Percentiles rank a stretch among this genome's conserved stretches.
phyloP scores from a whole-genome alignment of 805 yeast genomes.

The Alloascoidea africana region DNA sequence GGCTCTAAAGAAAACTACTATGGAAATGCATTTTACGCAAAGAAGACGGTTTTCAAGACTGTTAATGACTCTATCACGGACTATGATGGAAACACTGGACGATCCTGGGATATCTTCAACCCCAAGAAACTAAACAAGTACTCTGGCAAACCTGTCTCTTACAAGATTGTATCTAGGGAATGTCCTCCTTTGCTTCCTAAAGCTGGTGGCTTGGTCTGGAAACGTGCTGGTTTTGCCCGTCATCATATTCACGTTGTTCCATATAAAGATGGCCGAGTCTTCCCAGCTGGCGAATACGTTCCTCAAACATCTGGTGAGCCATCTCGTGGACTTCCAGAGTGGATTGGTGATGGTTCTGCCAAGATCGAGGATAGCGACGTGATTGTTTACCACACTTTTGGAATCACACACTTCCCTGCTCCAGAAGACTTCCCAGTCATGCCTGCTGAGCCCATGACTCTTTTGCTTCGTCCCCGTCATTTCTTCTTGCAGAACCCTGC shows the following conservation, averaged over 20 bases:
- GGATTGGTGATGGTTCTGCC: constrained; percentile 19
- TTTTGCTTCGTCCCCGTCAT: constrained; percentile 65
- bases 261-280: constrained; percentile 55
- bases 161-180: constrained; percentile 63
- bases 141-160: constrained; percentile 64
- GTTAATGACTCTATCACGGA: constrained; percentile 52
- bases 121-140: constrained; percentile 50
- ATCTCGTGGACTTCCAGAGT: constrained; percentile 14
- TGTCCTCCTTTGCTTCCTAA: constrained; percentile 61
- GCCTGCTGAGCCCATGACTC: constrained; percentile 74
- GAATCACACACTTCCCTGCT: constrained; percentile 76
- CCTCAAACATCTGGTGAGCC: constrained; percentile 19
- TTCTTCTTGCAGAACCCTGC: constrained; percentile 69
- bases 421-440: constrained; percentile 84
- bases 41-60: constrained; percentile 51
- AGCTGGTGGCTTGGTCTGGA: constrained; percentile 57
- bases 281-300: constrained; percentile 50
- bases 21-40: constrained; percentile 62
- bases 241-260: constrained; percentile 55
- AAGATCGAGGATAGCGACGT: constrained; percentile 45
- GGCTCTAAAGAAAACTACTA: constrained; percentile 61
- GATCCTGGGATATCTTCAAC: constrained; percentile 70
- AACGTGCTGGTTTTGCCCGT: constrained; percentile 75
- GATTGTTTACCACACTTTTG: constrained; percentile 68
- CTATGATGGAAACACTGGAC: constrained; percentile 43